Evolutionary conservation across 2,329 filamentous ascomycete species (phyloP), one percentile per base, ranked within the genome.

Genomic region (Penicillium polonicum): DNA sequence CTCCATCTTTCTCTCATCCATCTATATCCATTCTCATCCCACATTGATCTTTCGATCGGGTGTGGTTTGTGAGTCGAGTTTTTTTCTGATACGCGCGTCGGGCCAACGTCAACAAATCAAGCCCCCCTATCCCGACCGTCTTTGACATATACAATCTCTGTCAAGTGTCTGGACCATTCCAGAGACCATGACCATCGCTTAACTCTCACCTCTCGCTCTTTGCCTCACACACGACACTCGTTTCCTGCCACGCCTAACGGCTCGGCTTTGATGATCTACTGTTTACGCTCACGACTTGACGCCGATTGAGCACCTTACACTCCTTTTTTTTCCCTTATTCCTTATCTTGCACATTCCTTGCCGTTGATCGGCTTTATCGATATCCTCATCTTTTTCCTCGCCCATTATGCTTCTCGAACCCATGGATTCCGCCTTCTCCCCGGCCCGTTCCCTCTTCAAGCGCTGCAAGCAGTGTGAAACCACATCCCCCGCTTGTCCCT

Each of bases 391-490:
- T 54, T 21, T 5, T 15, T 10, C 8, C 48, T 56, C 55, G 45
- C 55, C 49, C 68, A 68, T 58, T 63, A 75, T 74, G 71, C 65
- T 68, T 57, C 59, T 63, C 42, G 49, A 68, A 42, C 48, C 54
- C 43, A 44, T 63, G 35, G 60, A 70, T 53, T 63, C 63, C 52
- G 41, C 55, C 29, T 67, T 65, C 51, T 57, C 60, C 21, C 65
- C 65, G 4, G 51, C 60, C 43, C 67, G 63, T 50, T 68, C 72
- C 42, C 50, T 71, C 60, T 70, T 71, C 61, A 67, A 72, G 62
- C 67, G 70, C 48, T 89, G 87, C 71, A 77, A 86, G 49, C 69
- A 79, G 65, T 89, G 87, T 70, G 78, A 80, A 10, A 63, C 74
- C 9, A 67, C 70, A 38, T 74, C 78, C 8, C 85, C 85, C 4